Evolutionary conservation across 345 rosid genomes (phyloP).

Genomic region (Nasturtium officinale): DNA sequence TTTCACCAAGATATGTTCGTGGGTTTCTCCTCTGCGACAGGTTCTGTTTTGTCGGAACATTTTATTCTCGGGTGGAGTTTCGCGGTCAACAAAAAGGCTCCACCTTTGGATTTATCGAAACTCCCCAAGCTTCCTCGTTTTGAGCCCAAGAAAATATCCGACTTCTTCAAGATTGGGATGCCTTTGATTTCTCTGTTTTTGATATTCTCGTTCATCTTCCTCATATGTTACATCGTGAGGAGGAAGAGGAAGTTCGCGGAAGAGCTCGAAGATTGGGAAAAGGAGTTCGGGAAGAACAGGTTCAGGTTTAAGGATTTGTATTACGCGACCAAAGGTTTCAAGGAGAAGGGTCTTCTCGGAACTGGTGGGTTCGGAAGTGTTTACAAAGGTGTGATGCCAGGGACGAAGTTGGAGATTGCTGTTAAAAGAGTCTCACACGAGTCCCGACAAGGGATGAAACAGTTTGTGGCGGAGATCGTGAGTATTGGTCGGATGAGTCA

Average conservation of each 20-base stretch:
- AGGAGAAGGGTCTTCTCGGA: slow-evolving; percentile 69
- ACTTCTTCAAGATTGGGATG: slow-evolving; percentile 50
- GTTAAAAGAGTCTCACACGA: slow-evolving; percentile 79
- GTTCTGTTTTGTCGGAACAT: slow-evolving; percentile 49
- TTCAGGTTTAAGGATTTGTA: slow-evolving; percentile 70
- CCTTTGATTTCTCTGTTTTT: slow-evolving; percentile 45
- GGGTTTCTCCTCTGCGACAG: slow-evolving; percentile 73
- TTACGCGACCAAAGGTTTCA: slow-evolving; percentile 69
- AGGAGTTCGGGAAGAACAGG: slow-evolving; percentile 76
- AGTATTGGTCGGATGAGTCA: slow-evolving; percentile 94
- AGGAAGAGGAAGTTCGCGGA: slow-evolving; percentile 67
- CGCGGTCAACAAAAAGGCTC: slow-evolving; percentile 49
- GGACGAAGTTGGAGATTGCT: slow-evolving; percentile 58
- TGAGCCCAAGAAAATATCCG: slow-evolving; percentile 42
- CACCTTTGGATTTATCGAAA: slow-evolving; percentile 46
- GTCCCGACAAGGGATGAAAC: slow-evolving; percentile 82
- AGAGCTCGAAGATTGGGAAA: slow-evolving; percentile 74
- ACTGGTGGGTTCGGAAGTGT: slow-evolving; percentile 87
- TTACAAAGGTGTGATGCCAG: slow-evolving; percentile 65
- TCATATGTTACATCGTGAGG: slow-evolving; percentile 31
- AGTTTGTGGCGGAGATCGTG: slow-evolving; percentile 82
- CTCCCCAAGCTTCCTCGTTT: slow-evolving; percentile 66
- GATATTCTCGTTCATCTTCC: slow-evolving; percentile 33
- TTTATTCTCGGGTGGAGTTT: slow-evolving; percentile 78
- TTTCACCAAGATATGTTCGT: slow-evolving; percentile 52